Conservation (phyloP, 2,329 filamentous ascomycete species). For the Pseudocercospora fijiensis region DNA sequence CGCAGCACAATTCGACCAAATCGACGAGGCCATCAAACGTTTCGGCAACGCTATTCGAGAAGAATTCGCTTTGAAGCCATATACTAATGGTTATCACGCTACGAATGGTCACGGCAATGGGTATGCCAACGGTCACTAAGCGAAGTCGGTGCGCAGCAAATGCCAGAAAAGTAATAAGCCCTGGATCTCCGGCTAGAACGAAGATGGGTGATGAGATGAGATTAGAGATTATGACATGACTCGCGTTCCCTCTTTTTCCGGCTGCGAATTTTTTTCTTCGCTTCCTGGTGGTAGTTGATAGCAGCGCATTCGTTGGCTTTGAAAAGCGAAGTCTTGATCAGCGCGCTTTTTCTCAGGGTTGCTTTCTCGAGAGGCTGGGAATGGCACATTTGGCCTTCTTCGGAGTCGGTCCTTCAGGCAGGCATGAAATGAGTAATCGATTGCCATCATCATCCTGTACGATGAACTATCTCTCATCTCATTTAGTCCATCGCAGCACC, state of each 20-base stretch:
- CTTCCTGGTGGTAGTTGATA: not conserved
- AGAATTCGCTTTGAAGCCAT: conserved; percentile 51
- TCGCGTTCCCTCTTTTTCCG: not conserved
- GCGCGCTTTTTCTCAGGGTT: not conserved
- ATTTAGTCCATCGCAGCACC: too few species aligned
- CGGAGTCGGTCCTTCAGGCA: too few species aligned
- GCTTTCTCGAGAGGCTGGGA: too few species aligned
- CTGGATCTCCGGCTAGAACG: not conserved
- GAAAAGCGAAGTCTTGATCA: not conserved
- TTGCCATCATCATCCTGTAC: too few species aligned
- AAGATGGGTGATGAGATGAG: not conserved
- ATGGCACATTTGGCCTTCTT: too few species aligned
- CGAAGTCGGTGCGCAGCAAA: not conserved
- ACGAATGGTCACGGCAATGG: conserved; percentile 14
- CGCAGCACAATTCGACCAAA: conserved; percentile 61
- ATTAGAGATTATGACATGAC: not conserved
- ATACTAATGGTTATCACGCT: conserved; percentile 6
- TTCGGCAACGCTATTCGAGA: conserved; percentile 72
- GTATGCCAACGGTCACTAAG: conserved; percentile 11
- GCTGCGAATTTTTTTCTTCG: not conserved
- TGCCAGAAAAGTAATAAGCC: not conserved
- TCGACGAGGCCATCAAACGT: conserved; percentile 54
- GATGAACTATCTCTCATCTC: too few species aligned
- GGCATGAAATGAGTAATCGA: too few species aligned
- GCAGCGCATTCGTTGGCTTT: not conserved